Percentiles rank a stretch among this genome's conserved stretches.
These are phyloP conservation scores for Fusarium pseudoanthophilum DNA, from an alignment of 2,329 filamentous ascomycete genomes.

Conservation along the genomic window DNA sequence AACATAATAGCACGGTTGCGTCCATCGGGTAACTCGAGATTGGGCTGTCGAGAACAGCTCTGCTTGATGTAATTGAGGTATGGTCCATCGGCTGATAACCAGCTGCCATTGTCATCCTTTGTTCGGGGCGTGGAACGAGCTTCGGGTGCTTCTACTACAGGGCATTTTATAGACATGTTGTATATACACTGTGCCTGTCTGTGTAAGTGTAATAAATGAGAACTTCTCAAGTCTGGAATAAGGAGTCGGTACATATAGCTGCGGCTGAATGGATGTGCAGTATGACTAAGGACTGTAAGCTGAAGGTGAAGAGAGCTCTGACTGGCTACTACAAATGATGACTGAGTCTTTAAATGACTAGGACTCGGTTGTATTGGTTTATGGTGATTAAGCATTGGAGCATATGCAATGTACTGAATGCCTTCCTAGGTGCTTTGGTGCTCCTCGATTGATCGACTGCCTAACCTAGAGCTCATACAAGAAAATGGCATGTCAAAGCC, in stretches of 20 bases:
- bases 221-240: neutral
- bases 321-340: neutral
- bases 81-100: slow-evolving; percentile 2
- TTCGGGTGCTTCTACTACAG: neutral
- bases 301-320: neutral
- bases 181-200: neutral
- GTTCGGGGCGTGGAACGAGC: slow-evolving; percentile 1
- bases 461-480: neutral
- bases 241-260: neutral
- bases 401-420: neutral
- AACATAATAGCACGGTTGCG: neutral
- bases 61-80: slow-evolving; percentile 1
- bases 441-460: neutral
- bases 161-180: neutral
- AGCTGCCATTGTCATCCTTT: neutral
- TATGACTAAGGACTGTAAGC: neutral
- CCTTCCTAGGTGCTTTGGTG: neutral
- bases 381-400: neutral
- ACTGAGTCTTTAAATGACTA: neutral
- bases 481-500: neutral
- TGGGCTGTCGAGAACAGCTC: neutral
- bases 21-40: slow-evolving; percentile 7
- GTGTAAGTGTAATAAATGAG: neutral
- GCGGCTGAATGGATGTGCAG: neutral
- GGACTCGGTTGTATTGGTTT: neutral